A percentile compares a stretch with the other conserved stretches of the same genome.
These are phyloP conservation scores for Dispira simplex DNA, from an alignment of 192 early-diverging fungal species.

Conservation along the genomic window DNA sequence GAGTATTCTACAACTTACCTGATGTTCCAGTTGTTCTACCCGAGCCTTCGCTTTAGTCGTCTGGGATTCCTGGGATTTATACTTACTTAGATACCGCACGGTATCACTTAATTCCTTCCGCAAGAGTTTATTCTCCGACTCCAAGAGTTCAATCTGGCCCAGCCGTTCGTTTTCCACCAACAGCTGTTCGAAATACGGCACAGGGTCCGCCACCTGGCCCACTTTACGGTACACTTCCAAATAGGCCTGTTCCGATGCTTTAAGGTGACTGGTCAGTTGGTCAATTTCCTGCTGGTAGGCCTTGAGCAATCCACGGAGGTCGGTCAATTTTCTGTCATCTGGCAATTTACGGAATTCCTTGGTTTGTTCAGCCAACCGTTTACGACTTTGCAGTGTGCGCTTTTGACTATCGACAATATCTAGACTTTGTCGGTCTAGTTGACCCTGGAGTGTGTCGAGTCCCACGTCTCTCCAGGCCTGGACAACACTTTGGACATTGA, in stretches of 20 bases:
- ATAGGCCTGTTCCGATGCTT: conserved; percentile 68
- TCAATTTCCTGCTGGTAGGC: conserved; percentile 92
- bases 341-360: conserved; percentile 70
- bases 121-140: conserved; percentile 36
- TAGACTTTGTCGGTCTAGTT: conserved; percentile 60
- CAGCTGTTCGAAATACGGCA: conserved; percentile 42
- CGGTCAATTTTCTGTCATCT: conserved; percentile 59
- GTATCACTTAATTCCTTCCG: conserved; percentile 31
- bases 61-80: conserved; percentile 27
- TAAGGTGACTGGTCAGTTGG: conserved; percentile 64
- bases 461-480: conserved; percentile 25
- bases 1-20: conserved; percentile 13
- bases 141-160: conserved; percentile 25
- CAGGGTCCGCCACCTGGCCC: conserved; percentile 72
- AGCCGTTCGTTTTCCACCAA: conserved; percentile 19
- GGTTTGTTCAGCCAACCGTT: conserved; percentile 75
- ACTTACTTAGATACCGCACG: conserved; percentile 22
- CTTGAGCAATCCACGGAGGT: conserved; percentile 27
- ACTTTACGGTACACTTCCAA: conserved; percentile 65
- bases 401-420: conserved; percentile 78
- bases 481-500: not conserved
- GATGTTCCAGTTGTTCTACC: conserved; percentile 39
- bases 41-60: conserved; percentile 33
- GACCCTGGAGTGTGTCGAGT: conserved; percentile 44
- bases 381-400: conserved; percentile 52